phyloP scores from a whole-genome alignment of 2,329 filamentous ascomycete genomes.

The Trichoderma oligosporum region DNA sequence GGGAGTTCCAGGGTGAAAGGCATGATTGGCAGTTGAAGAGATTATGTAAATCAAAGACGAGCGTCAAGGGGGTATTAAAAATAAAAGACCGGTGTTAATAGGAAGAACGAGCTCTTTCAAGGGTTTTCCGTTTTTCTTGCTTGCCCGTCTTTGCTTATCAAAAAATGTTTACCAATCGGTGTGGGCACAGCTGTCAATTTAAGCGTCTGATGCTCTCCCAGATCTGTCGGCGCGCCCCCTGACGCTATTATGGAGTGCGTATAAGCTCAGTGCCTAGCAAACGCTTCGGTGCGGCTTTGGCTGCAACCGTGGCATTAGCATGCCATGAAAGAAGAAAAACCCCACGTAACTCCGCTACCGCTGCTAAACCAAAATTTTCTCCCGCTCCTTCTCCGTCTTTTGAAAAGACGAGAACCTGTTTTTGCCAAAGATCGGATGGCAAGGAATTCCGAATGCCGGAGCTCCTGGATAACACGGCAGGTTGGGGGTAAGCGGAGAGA shows the following conservation, averaged over 20 bases:
- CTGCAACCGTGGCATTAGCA: too few relatives aligned
- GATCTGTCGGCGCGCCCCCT: too few relatives aligned
- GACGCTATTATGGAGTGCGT: not conserved
- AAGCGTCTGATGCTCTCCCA: slow-evolving; percentile 8
- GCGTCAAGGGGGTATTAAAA: not conserved
- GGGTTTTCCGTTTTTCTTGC: too few relatives aligned
- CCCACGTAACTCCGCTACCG: not conserved
- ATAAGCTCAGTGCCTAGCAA: too few relatives aligned
- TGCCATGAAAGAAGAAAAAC: not conserved
- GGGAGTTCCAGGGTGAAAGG: slow-evolving; percentile 43
- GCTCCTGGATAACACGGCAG: not conserved
- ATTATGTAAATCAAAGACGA: not conserved
- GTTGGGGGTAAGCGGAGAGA: not conserved
- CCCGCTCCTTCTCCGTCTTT: not conserved
- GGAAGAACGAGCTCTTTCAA: too few relatives aligned
- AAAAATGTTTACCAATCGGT: too few relatives aligned
- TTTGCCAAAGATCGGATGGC: not conserved
- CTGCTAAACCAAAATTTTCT: not conserved
- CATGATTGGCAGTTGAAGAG: slow-evolving; percentile 34
- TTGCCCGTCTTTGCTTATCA: too few relatives aligned
- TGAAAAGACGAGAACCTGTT: not conserved
- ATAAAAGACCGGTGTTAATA: too few relatives aligned
- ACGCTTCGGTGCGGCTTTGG: too few relatives aligned
- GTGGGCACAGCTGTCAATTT: slow-evolving; percentile 13
- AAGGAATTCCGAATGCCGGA: slow-evolving; percentile 12